phyloP scores from a whole-genome alignment of 176 grass and related monocot species.

The Bolboschoenus planiculmis region DNA sequence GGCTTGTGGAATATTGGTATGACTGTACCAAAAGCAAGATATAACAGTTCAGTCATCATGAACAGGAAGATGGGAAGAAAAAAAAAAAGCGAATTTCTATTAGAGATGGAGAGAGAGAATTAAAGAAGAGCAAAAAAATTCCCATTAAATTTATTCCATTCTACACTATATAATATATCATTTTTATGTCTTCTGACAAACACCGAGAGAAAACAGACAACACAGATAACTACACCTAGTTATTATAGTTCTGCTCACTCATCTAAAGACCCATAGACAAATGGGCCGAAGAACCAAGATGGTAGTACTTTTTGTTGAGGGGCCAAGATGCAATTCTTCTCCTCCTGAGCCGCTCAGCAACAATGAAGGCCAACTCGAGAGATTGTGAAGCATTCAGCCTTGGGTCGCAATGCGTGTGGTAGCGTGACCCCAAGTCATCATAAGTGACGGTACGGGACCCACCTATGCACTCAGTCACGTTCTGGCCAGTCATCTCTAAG shows the following conservation, averaged over 20 bases:
- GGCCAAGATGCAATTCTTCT: slow-evolving; percentile 51
- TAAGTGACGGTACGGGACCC: slow-evolving; percentile 58
- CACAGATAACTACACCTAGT: neutral
- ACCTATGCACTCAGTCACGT: slow-evolving; percentile 76
- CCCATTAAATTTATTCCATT: neutral
- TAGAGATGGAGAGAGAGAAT: neutral
- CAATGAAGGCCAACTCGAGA: slow-evolving; percentile 72
- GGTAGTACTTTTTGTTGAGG: slow-evolving; percentile 18
- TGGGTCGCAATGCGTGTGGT: slow-evolving; percentile 74
- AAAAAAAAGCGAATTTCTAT: neutral
- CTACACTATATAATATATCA: neutral
- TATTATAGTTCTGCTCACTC: neutral
- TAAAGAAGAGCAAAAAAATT: neutral
- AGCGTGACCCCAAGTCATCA: slow-evolving; percentile 57
- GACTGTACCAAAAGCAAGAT: neutral
- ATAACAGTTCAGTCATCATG: neutral
- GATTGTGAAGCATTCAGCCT: slow-evolving; percentile 84
- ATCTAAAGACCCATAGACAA: slow-evolving; percentile 39
- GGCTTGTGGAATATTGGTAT: neutral
- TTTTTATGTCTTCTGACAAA: neutral
- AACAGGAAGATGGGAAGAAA: neutral
- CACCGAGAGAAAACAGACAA: neutral
- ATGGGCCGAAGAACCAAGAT: slow-evolving; percentile 13
- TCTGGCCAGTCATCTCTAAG: slow-evolving; percentile 82
- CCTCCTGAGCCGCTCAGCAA: slow-evolving; percentile 59